Evolutionary conservation across 345 rosid genomes (phyloP).

Genomic region (Gossypium arboreum): DNA sequence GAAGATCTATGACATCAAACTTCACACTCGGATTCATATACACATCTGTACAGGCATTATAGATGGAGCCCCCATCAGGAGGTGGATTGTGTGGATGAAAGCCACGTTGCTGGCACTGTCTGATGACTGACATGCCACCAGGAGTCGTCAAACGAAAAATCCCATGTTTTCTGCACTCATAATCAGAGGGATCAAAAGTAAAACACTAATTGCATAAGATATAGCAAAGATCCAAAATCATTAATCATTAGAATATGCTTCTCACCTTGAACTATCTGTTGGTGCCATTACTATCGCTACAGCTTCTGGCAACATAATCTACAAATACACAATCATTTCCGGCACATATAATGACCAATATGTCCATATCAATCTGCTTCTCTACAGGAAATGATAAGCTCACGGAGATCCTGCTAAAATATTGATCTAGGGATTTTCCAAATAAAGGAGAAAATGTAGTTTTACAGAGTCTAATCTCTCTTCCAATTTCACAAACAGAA

Average conservation of each 20-base stretch:
- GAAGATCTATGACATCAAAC: constrained; percentile 84
- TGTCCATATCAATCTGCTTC: background rate
- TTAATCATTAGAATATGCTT: background rate
- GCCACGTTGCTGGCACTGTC: constrained; percentile 85
- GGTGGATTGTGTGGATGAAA: constrained; percentile 85
- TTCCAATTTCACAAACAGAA: background rate
- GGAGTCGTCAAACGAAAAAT: constrained; percentile 88
- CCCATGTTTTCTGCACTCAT: constrained; percentile 58
- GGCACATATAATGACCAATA: constrained; percentile 2
- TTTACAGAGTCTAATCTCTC: background rate
- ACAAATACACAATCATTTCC: constrained; percentile 14
- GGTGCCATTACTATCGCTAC: constrained; percentile 98
- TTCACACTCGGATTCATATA: constrained; percentile 79
- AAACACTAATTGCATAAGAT: background rate
- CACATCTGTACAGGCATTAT: constrained; percentile 74
- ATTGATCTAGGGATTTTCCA: background rate
- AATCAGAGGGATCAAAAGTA: background rate
- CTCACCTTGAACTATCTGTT: constrained; percentile 64
- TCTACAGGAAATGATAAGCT: background rate
- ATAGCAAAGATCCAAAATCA: background rate
- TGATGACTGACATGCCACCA: constrained; percentile 88
- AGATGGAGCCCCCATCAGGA: constrained; percentile 83
- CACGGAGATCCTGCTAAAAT: background rate
- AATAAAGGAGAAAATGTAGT: background rate
- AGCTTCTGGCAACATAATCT: constrained; percentile 96